These are phyloP conservation scores for Alnus rubra DNA, from an alignment of 306 rosid species.

Conservation along the genomic window DNA sequence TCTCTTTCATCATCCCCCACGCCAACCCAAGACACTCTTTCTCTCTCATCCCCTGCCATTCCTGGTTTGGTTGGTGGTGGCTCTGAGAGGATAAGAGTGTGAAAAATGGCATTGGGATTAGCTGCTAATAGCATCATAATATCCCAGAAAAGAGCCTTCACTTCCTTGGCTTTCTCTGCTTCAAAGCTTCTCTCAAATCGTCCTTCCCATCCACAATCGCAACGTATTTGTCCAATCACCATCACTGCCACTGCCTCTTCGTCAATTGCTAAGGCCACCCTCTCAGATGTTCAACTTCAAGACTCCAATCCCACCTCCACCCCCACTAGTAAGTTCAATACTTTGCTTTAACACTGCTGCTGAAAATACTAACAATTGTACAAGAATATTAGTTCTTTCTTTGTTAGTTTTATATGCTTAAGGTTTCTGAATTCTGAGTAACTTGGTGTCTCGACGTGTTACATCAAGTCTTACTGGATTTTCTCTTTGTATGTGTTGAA, in stretches of 20 bases:
- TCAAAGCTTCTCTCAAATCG: constrained; percentile 23
- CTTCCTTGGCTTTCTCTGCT: constrained; percentile 28
- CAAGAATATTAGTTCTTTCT: not conserved
- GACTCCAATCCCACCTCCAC: constrained; percentile 33
- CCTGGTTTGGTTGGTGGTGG: not conserved
- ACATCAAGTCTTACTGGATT: not conserved
- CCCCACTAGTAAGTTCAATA: constrained; percentile 30
- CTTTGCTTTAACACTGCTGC: not conserved
- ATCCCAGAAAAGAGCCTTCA: constrained; percentile 35
- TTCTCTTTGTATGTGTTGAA: constrained; percentile 34
- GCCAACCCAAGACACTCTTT: not conserved
- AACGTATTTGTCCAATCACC: constrained; percentile 15
- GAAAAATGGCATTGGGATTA: constrained; percentile 29
- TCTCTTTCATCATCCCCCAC: not conserved
- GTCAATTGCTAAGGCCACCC: constrained; percentile 31
- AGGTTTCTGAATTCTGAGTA: not conserved
- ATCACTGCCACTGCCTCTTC: constrained; percentile 13
- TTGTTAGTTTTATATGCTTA: not conserved
- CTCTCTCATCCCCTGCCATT: not conserved
- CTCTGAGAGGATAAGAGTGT: not conserved
- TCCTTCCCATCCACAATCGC: constrained; percentile 6
- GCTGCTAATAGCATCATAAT: constrained; percentile 34
- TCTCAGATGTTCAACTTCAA: constrained; percentile 39
- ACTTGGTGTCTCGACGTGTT: not conserved
- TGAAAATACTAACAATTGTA: not conserved